Conservation (phyloP, 257 asterid genomes). For the Solanum verrucosum region DNA sequence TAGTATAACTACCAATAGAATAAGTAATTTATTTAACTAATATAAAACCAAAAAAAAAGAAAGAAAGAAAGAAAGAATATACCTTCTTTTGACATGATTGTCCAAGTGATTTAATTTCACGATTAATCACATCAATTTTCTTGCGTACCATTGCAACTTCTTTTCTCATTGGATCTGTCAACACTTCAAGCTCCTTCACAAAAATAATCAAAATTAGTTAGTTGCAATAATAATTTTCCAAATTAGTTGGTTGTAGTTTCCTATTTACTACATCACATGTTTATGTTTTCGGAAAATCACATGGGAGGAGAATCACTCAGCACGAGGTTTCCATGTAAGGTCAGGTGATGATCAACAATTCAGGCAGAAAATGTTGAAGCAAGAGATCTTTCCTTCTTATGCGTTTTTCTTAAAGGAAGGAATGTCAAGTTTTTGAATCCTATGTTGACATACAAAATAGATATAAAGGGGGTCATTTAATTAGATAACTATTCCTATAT, state of each 20-base stretch:
- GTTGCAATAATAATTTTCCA: not conserved
- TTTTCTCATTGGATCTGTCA: conserved; percentile 87
- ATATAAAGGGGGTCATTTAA: not conserved
- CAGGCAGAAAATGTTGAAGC: not conserved
- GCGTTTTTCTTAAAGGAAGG: not conserved
- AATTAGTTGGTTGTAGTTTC: not conserved
- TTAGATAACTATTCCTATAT: no score
- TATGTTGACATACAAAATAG: not conserved
- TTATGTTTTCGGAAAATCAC: not conserved
- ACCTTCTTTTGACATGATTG: conserved; percentile 85
- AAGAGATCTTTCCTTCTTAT: not conserved
- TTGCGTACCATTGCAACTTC: conserved; percentile 63
- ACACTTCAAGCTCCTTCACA: conserved; percentile 69
- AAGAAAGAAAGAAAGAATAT: not conserved
- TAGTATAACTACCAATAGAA: not conserved
- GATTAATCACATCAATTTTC: conserved; percentile 54
- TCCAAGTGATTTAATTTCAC: conserved; percentile 71
- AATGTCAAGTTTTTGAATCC: not conserved
- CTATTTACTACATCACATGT: not conserved
- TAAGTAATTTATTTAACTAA: not conserved
- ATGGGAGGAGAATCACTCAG: not conserved
- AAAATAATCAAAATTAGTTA: not conserved
- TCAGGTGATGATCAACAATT: not conserved
- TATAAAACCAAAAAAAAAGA: not conserved
- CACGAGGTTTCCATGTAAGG: not conserved